Conservation (phyloP, 1,139 yeast species). For the Magnusiomyces sp. region DNA sequence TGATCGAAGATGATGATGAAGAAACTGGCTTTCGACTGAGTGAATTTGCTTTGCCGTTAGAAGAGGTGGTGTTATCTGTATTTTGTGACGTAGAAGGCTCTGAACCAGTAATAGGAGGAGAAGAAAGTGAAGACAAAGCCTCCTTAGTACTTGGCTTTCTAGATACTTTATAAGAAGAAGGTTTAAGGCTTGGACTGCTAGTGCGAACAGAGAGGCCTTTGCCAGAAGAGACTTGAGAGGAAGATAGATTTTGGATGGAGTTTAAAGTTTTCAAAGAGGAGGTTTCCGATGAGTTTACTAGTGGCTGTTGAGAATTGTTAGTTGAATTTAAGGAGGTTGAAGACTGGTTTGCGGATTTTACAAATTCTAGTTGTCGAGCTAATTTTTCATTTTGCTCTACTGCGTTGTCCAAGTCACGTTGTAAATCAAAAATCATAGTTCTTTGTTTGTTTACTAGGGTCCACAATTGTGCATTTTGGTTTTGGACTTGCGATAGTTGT, state of each 20-base stretch:
- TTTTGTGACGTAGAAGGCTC: neutral
- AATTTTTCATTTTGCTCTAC: slow-evolving; percentile 19
- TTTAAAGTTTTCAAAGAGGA: too few relatives aligned
- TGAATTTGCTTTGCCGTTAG: too few relatives aligned
- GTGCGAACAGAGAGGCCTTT: too few relatives aligned
- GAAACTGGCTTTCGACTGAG: too few relatives aligned
- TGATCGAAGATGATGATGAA: too few relatives aligned
- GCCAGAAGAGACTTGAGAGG: neutral
- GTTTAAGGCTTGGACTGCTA: too few relatives aligned
- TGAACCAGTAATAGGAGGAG: too few relatives aligned
- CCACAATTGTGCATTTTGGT: slow-evolving; percentile 28
- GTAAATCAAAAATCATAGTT: slow-evolving; percentile 26
- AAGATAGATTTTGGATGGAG: neutral
- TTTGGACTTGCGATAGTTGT: slow-evolving; percentile 19
- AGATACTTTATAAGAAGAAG: too few relatives aligned
- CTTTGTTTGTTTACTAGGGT: slow-evolving; percentile 26
- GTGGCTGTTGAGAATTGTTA: too few relatives aligned
- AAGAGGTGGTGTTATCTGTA: neutral
- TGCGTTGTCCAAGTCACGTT: slow-evolving; percentile 23
- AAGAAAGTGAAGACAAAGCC: too few relatives aligned
- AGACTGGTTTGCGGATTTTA: neutral
- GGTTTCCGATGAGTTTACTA: too few relatives aligned
- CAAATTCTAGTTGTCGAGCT: slow-evolving; percentile 2
- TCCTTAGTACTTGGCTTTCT: slow-evolving; percentile 2
- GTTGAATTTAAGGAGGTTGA: too few relatives aligned